Evolutionary conservation across 257 asterid species (phyloP).

Genomic region (Solanum dulcamara): DNA sequence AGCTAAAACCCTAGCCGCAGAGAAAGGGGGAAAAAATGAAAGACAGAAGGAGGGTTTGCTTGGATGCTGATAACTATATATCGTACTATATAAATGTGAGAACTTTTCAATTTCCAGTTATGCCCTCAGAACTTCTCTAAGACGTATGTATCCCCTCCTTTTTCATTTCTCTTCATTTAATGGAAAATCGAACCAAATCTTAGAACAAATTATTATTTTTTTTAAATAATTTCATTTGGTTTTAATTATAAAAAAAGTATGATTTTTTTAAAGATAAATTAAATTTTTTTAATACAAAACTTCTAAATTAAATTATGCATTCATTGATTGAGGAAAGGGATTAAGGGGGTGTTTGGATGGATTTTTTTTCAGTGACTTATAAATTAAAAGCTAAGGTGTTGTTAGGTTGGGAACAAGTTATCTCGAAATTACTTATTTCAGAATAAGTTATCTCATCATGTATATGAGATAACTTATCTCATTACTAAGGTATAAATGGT

Average conservation of each 20-base stretch:
- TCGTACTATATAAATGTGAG: not conserved
- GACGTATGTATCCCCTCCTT: not conserved
- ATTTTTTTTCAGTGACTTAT: too few relatives aligned
- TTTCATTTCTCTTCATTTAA: not conserved
- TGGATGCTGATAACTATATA: not conserved
- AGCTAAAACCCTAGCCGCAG: conserved; percentile 1
- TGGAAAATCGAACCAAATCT: not conserved
- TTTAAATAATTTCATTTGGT: not conserved
- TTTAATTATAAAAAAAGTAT: not conserved
- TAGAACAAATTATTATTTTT: not conserved
- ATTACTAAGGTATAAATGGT: too few relatives aligned
- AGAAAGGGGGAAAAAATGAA: not conserved
- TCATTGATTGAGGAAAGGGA: too few relatives aligned
- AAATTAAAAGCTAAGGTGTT: too few relatives aligned
- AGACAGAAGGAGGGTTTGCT: not conserved
- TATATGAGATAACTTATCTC: too few relatives aligned
- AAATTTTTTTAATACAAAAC: too few relatives aligned
- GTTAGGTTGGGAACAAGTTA: too few relatives aligned
- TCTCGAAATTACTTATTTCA: too few relatives aligned
- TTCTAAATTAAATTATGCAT: too few relatives aligned
- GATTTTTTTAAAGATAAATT: too few relatives aligned
- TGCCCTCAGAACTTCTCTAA: not conserved
- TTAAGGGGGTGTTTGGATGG: too few relatives aligned
- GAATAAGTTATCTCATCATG: too few relatives aligned
- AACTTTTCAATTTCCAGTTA: not conserved